Evolutionary conservation across 2,329 filamentous ascomycete species (phyloP).

Genomic region (Aspergillus piperis): DNA sequence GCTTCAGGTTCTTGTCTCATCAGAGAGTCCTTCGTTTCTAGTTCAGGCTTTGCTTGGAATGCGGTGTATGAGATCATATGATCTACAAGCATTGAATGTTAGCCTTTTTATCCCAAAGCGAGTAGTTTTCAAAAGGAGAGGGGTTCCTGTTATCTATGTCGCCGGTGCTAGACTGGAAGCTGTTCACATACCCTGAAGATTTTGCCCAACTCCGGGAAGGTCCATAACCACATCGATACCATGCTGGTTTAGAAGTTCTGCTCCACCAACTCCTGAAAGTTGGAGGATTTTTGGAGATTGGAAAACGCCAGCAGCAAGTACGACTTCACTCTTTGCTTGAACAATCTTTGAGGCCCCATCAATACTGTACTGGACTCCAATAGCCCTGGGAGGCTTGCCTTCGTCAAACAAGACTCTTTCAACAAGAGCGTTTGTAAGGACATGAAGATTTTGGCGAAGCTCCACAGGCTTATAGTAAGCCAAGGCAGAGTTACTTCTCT

Average conservation of each 20-base stretch:
- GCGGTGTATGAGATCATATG: constrained; percentile 13
- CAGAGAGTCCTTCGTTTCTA: constrained; percentile 9
- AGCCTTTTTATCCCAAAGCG: neutral
- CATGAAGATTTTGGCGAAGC: constrained; percentile 7
- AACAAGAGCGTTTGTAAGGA: constrained; percentile 7
- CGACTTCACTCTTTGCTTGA: constrained; percentile 8
- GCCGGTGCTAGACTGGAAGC: neutral
- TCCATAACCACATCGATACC: constrained; percentile 46
- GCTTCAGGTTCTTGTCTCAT: constrained; percentile 10
- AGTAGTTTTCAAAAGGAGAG: constrained; percentile 1
- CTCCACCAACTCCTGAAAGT: constrained; percentile 51
- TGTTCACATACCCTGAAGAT: constrained; percentile 11
- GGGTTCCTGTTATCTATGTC: neutral
- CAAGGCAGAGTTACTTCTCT: constrained; percentile 7
- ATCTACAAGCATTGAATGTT: constrained; percentile 1
- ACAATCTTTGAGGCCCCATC: constrained; percentile 6
- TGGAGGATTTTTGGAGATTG: constrained; percentile 51
- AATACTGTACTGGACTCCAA: constrained; percentile 4
- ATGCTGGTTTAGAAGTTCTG: constrained; percentile 39
- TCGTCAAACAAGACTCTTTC: constrained; percentile 7
- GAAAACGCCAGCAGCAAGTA: constrained; percentile 6
- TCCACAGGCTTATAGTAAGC: constrained; percentile 9
- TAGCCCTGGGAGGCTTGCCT: constrained; percentile 6
- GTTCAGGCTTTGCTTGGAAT: constrained; percentile 10
- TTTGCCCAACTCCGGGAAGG: constrained; percentile 50